A percentile compares a stretch with the other conserved stretches of the same genome.
Conservation (phyloP, 805 yeast genomes). For the Candida ponderosae region DNA sequence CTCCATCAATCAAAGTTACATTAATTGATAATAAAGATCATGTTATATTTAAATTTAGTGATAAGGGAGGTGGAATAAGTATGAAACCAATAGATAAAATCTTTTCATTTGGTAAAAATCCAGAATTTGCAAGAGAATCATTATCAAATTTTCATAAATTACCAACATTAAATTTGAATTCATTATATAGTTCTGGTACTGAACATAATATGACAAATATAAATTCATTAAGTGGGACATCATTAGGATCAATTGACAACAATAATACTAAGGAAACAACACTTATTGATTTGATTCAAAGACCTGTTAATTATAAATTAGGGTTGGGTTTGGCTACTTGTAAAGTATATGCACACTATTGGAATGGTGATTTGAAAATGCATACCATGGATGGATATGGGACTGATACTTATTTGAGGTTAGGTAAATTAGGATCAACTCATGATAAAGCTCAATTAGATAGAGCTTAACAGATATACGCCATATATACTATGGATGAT, state of each 20-base stretch:
- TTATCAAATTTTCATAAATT: conserved; percentile 59
- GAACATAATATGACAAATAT: conserved; percentile 5
- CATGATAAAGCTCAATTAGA: conserved; percentile 61
- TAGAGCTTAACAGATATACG: conserved; percentile 38
- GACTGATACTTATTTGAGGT: conserved; percentile 73
- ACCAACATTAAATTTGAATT: conserved; percentile 48
- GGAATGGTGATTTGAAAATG: conserved; percentile 88
- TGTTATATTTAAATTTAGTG: conserved; percentile 73
- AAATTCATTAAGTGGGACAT: conserved; percentile 26
- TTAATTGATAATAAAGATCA: conserved; percentile 60
- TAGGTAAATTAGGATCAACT: conserved; percentile 70
- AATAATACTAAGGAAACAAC: conserved; percentile 30
- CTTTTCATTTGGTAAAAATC: conserved; percentile 83
- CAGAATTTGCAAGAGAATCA: conserved; percentile 49
- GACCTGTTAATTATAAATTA: conserved; percentile 68
- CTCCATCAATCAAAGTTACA: conserved; percentile 74
- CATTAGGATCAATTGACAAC: conserved; percentile 30
- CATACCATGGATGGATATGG: conserved; percentile 88
- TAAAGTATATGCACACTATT: conserved; percentile 87
- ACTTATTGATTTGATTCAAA: conserved; percentile 52
- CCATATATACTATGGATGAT: background rate
- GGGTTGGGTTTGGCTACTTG: conserved; percentile 93
- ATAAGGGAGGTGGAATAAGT: conserved; percentile 83
- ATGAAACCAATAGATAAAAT: conserved; percentile 50
- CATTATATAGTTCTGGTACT: background rate